Conservation (phyloP, 2,329 filamentous ascomycete species). For the Trichoderma aggressivum region DNA sequence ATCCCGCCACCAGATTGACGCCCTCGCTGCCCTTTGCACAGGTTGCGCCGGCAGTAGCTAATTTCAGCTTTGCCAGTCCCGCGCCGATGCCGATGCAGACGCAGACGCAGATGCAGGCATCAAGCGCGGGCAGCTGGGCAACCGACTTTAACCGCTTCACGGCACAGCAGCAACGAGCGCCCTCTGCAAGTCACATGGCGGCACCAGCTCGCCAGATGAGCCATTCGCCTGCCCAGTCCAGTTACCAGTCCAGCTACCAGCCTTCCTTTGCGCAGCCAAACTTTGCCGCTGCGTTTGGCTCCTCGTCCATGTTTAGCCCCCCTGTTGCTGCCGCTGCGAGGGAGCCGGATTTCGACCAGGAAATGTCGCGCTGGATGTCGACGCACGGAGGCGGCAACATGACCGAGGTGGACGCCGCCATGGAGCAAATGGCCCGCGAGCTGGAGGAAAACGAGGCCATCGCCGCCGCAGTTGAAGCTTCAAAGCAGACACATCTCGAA, state of each 20-base stretch:
- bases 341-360: conserved; percentile 37
- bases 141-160: conserved; percentile 37
- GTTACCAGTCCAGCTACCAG: conserved; percentile 29
- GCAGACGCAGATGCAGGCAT: conserved; percentile 24
- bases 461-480: conserved; percentile 23
- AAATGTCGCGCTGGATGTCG: conserved; percentile 43
- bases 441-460: conserved; percentile 37
- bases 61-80: conserved; percentile 25
- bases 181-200: conserved; percentile 22
- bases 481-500: conserved; percentile 30
- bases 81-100: conserved; percentile 23
- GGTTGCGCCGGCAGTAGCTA: conserved; percentile 21
- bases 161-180: conserved; percentile 27
- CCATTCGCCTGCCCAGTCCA: conserved; percentile 22
- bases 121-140: conserved; percentile 34
- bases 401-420: conserved; percentile 40
- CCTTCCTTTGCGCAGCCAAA: conserved; percentile 31
- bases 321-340: conserved; percentile 26
- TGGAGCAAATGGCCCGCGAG: conserved; percentile 43
- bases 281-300: conserved; percentile 23
- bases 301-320: conserved; percentile 25
- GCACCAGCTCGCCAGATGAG: conserved; percentile 26
- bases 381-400: conserved; percentile 34
- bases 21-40: conserved; percentile 31
- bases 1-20: conserved; percentile 35